Evolutionary conservation across 495 filamentous ascomycete species (phyloP).

Genomic region (Penicillium silybi): DNA sequence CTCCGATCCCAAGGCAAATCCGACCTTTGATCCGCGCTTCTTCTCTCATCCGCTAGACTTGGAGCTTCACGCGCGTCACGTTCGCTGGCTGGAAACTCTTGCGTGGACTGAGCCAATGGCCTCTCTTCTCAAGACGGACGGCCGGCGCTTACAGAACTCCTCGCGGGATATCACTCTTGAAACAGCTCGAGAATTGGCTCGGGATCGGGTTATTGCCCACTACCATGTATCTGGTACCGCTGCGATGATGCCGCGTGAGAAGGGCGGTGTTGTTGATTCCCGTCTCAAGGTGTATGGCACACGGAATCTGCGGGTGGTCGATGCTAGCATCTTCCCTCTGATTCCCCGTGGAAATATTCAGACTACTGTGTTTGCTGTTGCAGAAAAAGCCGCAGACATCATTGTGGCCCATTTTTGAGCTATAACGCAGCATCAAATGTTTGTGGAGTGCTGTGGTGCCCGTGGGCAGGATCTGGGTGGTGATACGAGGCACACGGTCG

Average conservation of each 20-base stretch:
- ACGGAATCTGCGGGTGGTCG: no score
- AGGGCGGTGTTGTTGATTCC: no score
- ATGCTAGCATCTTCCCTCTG: no score
- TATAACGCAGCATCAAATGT: no score
- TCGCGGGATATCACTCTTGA: conserved; percentile 5
- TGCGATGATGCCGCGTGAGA: not conserved
- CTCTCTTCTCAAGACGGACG: conserved; percentile 5
- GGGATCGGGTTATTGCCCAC: conserved; percentile 16
- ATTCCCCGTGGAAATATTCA: no score
- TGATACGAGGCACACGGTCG: no score
- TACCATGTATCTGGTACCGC: conserved; percentile 42
- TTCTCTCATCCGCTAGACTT: conserved; percentile 25
- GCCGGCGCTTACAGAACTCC: conserved; percentile 7
- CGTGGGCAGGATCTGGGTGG: no score
- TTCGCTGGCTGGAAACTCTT: conserved; percentile 17
- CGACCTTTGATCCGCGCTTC: conserved; percentile 20
- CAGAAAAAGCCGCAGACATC: no score
- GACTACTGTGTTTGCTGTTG: no score
- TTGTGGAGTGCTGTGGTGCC: no score
- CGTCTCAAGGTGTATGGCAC: no score
- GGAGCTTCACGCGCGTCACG: conserved; percentile 27
- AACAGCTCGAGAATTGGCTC: conserved; percentile 6
- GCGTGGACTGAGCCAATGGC: conserved; percentile 37
- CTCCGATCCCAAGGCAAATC: conserved; percentile 2
- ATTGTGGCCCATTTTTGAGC: not conserved